Evolutionary conservation across 768 basidiomycete genomes (phyloP), one percentile per base, ranked within the genome.

Genomic region (Tulasnella sp.): DNA sequence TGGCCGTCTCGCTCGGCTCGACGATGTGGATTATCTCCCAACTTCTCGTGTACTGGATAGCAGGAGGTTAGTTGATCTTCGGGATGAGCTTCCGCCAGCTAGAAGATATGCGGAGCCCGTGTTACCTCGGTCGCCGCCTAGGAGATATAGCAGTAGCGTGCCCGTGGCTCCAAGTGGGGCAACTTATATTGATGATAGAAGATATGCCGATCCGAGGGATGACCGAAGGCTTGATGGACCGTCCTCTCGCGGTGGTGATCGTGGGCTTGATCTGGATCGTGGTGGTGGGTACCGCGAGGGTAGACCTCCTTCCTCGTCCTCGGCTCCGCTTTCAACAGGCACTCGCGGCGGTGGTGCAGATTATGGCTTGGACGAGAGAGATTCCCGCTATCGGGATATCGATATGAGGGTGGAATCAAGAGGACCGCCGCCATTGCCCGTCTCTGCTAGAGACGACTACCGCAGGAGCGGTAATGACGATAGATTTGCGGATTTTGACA

Each of bases 181-280:
- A 19, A 38, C 54, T 42, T 21, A 19, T 12, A 43, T 56, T 25
- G 54, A 56, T 44, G 54, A 56, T 24, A 38, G 54, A 30, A 56
- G 54, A 42, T 56, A 56, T 56, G 54, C 29, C 12, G 41, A 30
- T 50, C 45, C 45, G 17, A 27, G 29, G 25, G 27, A 50, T 29
- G 48, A 59, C 57, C 21, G 22, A 34, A 46, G 48, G 44, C 56
- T 27, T 58, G 7, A 27, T 19, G 50, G 29, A n/a, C 56, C 48
- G 27, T 11, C 46, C n/a, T n/a, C 21, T 7, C 46, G 46, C 5
- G 46, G 27, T 48, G 46, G 19, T 21, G 46, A 48, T 48, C 46
- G 45, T 46, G 49, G 48, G 44, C 24, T 56, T 19, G 57, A 59
- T 2, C 41, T 29, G 19, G 57, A 59, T 30, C 57, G 57, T 9